A percentile compares a stretch with the other conserved stretches of the same genome.
Evolutionary conservation across 2,329 filamentous ascomycete species (phyloP).

Genomic region (Metarhizium humberi): DNA sequence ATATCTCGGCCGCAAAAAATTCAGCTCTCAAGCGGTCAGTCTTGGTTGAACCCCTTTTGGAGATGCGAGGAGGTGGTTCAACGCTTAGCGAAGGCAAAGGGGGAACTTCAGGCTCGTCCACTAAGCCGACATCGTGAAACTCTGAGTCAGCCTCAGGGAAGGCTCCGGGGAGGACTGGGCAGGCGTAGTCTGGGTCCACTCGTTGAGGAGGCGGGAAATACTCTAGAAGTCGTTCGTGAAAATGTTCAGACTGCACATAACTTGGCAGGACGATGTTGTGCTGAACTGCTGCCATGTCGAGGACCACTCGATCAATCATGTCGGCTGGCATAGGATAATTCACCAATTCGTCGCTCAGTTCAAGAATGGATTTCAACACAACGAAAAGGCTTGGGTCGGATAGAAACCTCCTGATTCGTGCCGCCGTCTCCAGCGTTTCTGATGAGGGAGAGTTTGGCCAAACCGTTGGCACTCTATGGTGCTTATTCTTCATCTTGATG

Average conservation of each 20-base stretch:
- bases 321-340: conserved; percentile 11
- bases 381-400: conserved; percentile 15
- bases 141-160: conserved; percentile 15
- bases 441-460: conserved; percentile 14
- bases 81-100: background rate
- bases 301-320: conserved; percentile 17
- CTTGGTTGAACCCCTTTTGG: conserved; percentile 4
- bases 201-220: conserved; percentile 13
- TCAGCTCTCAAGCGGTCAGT: conserved; percentile 7
- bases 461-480: conserved; percentile 14
- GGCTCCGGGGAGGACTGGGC: conserved; percentile 15
- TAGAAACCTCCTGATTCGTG: conserved; percentile 15
- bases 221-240: conserved; percentile 13
- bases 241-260: conserved; percentile 16
- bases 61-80: conserved; percentile 2
- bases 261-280: conserved; percentile 18
- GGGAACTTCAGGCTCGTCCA: background rate
- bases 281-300: conserved; percentile 21
- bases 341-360: background rate
- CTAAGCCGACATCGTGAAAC: background rate
- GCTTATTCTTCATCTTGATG: conserved; percentile 15
- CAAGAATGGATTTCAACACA: conserved; percentile 17
- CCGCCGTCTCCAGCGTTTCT: conserved; percentile 10
- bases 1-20: conserved; percentile 6
- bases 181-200: conserved; percentile 9